These are phyloP conservation scores for Voacanga thouarsii DNA, from an alignment of 257 asterid genomes.

Conservation along the genomic window DNA sequence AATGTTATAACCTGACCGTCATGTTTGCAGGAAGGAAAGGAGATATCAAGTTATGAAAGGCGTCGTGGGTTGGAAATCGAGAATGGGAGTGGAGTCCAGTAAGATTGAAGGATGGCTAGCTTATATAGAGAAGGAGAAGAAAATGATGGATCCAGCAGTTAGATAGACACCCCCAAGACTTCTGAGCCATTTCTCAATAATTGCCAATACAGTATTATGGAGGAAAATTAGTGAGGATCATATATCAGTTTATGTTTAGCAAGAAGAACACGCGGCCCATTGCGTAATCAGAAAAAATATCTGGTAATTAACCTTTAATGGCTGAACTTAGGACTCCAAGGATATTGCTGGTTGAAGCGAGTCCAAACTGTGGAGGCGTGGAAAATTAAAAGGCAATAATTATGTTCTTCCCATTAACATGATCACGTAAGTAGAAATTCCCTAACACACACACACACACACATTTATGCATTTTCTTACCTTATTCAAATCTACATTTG, in stretches of 20 bases:
- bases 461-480: too few species aligned
- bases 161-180: not conserved
- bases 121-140: conserved; percentile 28
- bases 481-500: too few species aligned
- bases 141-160: not conserved
- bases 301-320: not conserved
- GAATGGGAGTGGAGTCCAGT: conserved; percentile 25
- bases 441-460: too few species aligned
- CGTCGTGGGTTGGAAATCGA: not conserved
- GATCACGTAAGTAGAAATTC: too few species aligned
- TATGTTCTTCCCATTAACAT: too few species aligned
- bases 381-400: too few species aligned
- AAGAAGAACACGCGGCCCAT: conserved; percentile 46
- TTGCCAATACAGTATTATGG: conserved; percentile 4
- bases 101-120: conserved; percentile 31
- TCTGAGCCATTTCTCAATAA: not conserved
- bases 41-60: not conserved
- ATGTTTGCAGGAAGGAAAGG: not conserved
- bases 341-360: not conserved
- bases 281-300: conserved; percentile 28
- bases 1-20: not conserved
- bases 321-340: not conserved
- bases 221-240: not conserved
- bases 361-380: too few species aligned
- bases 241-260: conserved; percentile 26